phyloP scores from a whole-genome alignment of 306 rosid genomes.

The Hylodesmum podocarpum region DNA sequence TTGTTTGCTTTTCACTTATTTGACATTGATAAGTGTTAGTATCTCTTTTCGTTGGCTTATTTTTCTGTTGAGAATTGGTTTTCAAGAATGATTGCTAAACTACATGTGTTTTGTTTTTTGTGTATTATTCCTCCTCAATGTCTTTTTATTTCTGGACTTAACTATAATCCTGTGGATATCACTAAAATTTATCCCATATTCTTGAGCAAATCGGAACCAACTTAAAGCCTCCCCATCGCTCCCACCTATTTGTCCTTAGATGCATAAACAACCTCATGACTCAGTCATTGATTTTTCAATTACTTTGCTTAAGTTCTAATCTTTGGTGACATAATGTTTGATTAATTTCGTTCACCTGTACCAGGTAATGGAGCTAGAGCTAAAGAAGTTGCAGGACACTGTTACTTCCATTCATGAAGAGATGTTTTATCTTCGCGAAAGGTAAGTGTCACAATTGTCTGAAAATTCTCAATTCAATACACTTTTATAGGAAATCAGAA shows the following conservation, averaged over 20 bases:
- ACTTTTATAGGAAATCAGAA: neutral
- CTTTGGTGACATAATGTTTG: neutral
- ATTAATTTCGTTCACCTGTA: conserved; percentile 7
- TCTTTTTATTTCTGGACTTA: neutral
- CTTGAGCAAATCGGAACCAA: neutral
- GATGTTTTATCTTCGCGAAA: conserved; percentile 77
- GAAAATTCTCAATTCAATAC: neutral
- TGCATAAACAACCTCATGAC: neutral
- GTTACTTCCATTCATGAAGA: conserved; percentile 79
- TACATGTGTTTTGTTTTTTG: neutral
- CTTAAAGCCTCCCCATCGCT: neutral
- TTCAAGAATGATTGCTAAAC: neutral
- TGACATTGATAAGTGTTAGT: neutral
- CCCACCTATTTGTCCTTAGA: neutral
- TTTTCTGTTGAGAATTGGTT: neutral
- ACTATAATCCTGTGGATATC: neutral
- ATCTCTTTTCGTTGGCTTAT: conserved; percentile 6
- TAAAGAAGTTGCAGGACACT: conserved; percentile 68
- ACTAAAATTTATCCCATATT: conserved; percentile 15
- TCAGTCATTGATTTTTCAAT: neutral
- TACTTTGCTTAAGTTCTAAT: conserved; percentile 3
- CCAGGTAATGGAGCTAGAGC: conserved; percentile 87
- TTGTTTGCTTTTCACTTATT: neutral
- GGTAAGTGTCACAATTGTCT: conserved; percentile 44
- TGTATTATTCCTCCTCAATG: neutral